A percentile compares a stretch with the other conserved stretches of the same genome.
Evolutionary conservation across 768 basidiomycete species (phyloP).

Genomic region (Leccinum obscurum): DNA sequence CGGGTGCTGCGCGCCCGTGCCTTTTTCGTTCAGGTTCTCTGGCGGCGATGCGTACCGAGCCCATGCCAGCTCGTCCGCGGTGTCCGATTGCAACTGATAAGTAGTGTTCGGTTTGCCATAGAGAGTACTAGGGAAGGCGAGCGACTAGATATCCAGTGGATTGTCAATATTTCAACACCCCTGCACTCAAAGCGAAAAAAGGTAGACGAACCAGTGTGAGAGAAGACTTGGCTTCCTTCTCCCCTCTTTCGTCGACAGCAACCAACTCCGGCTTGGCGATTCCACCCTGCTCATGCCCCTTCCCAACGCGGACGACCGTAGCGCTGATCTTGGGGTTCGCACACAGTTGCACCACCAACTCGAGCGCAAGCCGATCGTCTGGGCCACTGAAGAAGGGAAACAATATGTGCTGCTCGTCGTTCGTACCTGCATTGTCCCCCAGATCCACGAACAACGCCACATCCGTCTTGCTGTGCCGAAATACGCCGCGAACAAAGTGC

Average conservation of each 20-base stretch:
- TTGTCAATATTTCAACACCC: not conserved
- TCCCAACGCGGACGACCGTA: conserved; percentile 67
- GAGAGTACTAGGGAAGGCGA: conserved; percentile 64
- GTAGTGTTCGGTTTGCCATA: conserved; percentile 65
- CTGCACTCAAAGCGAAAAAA: not conserved
- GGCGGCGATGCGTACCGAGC: conserved; percentile 47
- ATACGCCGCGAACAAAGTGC: conserved; percentile 83
- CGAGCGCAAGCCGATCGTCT: conserved; percentile 85
- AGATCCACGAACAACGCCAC: conserved; percentile 88
- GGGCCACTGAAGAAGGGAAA: conserved; percentile 93
- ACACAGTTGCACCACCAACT: conserved; percentile 80
- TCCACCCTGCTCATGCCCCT: conserved; percentile 41
- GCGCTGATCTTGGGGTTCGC: conserved; percentile 61
- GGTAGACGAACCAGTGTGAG: conserved; percentile 11
- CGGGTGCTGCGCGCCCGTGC: not conserved
- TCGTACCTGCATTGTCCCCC: conserved; percentile 35
- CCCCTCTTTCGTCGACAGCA: conserved; percentile 57
- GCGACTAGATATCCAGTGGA: conserved; percentile 38
- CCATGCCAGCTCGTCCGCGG: conserved; percentile 83
- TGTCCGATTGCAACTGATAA: conserved; percentile 69
- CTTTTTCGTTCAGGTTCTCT: conserved; percentile 8
- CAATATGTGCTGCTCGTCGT: conserved; percentile 60
- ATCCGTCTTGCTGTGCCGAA: conserved; percentile 65
- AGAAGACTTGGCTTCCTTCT: conserved; percentile 24
- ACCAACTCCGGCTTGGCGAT: conserved; percentile 51